Evolutionary conservation across 306 rosid genomes (phyloP), one percentile per base, ranked within the genome.

Genomic region (Ammopiptanthus mongolicus): DNA sequence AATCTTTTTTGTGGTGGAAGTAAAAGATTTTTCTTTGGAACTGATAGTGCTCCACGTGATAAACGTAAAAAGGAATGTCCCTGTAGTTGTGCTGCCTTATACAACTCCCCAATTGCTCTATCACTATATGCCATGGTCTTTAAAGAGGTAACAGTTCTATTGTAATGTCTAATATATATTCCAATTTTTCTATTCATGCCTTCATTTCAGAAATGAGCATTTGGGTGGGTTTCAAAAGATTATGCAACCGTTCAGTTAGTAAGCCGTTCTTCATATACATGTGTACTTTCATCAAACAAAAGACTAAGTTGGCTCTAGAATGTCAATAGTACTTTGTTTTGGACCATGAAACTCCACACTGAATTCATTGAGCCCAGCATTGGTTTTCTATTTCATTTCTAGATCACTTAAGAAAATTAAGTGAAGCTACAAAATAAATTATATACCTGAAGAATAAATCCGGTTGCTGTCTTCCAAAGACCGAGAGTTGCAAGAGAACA

Each of bases 331-430:
- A 96, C 99, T 96, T 84, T 92, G 97, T 96, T 92, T 92, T 50
- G 99, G 99, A 74, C 99, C 99, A 83, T 90, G 90, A 82, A 96
- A 96, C 79, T 86, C 99, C 86, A 96, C 99, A 77, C 89, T 90
- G 85, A 96, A 92, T 72, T 92, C 99, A 65, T 52, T 90, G 60
- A 96, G 98, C 44, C 99, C 99, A 63, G 92, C 99, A 72, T 92
- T 92, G 57, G 56, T 69, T 37, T 58, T 55, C 34, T 25, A 21
- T 52, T 65, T 63, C 8, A 8, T 5, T 57, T 60, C 47, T 8
- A 41, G 19, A 18, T 2, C 4, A 77, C 29, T 17, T 12, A 75
- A 15, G 42, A 39, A 76, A 71, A 50, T 29, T 0, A 6, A 18
- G 37, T 3, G 41, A 71, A 13, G 39, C 55, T 8, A 4, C 36